Base-by-base conservation (phyloP, 768 basidiomycete species). In the Auriscalpium orientale region DNA sequence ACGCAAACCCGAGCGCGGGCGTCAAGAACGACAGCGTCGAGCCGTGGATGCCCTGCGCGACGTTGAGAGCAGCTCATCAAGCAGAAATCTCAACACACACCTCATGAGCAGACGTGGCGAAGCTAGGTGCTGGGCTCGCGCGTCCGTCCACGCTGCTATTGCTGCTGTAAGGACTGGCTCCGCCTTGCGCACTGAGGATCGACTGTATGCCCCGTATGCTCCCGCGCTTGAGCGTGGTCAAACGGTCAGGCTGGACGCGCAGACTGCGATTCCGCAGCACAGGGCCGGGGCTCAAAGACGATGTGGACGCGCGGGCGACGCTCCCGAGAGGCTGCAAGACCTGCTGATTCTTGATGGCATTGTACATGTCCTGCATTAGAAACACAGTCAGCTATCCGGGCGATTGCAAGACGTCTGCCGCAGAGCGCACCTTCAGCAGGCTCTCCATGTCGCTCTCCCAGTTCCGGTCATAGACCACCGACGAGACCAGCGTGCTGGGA, bases 1-100 rank as follows among this genome's bases (percentile, higher is more conserved):
- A 93, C 4, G 94, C 97, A 67, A 99, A 98, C 4, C 97, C 97
- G n/a, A 98, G 78, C 0, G 93, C 84, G 0, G 93, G 89, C 2
- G 87, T 80, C 50, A 91, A 77, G 72, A 89, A 88, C 12, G 84
- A 79, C 11, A 82, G 77, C 65, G 81, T 80, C 22, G 85, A 84
- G 53, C 76, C 81, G 58, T 87, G 81, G 62, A 81, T 58, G 21
- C 76, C 82, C 82, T 85, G 58, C 8, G 50, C 57, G 34, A 52
- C 53, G 51, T 58, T 51, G 2, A 58, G 46, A 45, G 50, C 47
- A 51, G 38, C 11, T 37, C 34, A 33, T 28, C 13, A 59, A 18
- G 8, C 10, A 10, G 5, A 53, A 44, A 6, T 6, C 50, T 28
- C 10, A 21, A 3, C 3, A 21, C 76, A 55, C 62, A 87, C 88